phyloP scores from a whole-genome alignment of 164 flowering plant species.

The Litsea cubeba region DNA sequence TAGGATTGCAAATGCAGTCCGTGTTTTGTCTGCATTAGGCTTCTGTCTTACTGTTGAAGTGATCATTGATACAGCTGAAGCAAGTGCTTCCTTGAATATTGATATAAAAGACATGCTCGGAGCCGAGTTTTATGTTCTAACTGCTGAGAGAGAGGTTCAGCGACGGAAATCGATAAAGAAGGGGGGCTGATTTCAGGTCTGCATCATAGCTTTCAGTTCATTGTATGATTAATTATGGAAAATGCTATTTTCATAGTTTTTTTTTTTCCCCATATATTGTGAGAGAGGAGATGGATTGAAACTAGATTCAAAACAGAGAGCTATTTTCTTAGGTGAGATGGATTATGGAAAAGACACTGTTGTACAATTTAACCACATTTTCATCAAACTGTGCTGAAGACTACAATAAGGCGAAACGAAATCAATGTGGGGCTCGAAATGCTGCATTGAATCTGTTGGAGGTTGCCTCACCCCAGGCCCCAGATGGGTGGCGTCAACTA shows the following conservation, averaged over 20 bases:
- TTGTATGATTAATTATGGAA: neutral
- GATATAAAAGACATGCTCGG: slow-evolving; percentile 87
- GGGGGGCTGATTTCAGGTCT: slow-evolving; percentile 14
- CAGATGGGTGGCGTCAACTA: too few species aligned
- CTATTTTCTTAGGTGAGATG: too few species aligned
- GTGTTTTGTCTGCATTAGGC: slow-evolving; percentile 67
- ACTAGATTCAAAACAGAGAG: neutral
- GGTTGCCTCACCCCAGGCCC: too few species aligned
- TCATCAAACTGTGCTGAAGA: too few species aligned
- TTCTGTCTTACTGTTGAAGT: slow-evolving; percentile 61
- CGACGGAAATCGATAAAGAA: slow-evolving; percentile 43
- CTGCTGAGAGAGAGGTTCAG: slow-evolving; percentile 77
- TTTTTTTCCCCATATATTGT: neutral
- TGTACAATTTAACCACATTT: neutral
- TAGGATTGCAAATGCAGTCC: slow-evolving; percentile 73
- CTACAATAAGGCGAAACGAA: too few species aligned
- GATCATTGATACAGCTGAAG: slow-evolving; percentile 41
- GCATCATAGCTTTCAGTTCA: neutral
- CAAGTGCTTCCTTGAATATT: slow-evolving; percentile 46
- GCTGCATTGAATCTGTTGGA: too few species aligned
- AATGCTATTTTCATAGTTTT: neutral
- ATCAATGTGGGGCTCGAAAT: too few species aligned
- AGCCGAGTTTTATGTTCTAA: slow-evolving; percentile 73
- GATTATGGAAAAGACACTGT: neutral
- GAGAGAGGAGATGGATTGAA: neutral